Conservation (phyloP, 257 asterid species). For the Linaria vulgaris region DNA sequence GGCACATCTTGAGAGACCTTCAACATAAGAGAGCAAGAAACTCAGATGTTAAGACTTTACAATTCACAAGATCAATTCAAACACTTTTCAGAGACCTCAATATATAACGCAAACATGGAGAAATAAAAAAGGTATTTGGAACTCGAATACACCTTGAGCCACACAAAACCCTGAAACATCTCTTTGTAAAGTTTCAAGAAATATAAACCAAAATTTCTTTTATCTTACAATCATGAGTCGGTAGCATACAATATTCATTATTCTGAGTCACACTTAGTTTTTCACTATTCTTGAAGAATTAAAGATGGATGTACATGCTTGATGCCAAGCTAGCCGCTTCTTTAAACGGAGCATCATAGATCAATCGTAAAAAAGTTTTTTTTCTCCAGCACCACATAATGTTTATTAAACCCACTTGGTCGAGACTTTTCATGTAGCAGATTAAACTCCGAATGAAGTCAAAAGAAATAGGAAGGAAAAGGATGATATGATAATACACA, state of each 20-base stretch:
- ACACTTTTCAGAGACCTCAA: no score
- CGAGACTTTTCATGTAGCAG: not conserved
- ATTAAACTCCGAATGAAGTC: no score
- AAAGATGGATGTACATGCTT: not conserved
- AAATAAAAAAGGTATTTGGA: conserved; percentile 8
- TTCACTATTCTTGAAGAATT: not conserved
- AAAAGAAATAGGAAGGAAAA: not conserved
- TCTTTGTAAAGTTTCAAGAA: not conserved
- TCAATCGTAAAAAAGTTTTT: not conserved
- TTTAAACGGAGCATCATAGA: not conserved
- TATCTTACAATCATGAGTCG: not conserved
- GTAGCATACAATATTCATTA: not conserved
- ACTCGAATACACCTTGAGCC: not conserved
- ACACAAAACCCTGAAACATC: not conserved
- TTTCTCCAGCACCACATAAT: conserved; percentile 8
- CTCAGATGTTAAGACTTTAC: conserved; percentile 6
- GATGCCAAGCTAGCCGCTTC: not conserved
- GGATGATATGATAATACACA: not conserved
- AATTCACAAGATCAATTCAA: no score
- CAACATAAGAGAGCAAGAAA: conserved; percentile 12
- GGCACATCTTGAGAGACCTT: conserved; percentile 96
- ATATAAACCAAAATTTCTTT: not conserved
- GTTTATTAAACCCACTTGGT: not conserved
- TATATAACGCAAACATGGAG: not conserved
- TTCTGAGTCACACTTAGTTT: not conserved